Base-by-base conservation (phyloP, 495 filamentous ascomycete genomes). In the Penicillium mononematosum region DNA sequence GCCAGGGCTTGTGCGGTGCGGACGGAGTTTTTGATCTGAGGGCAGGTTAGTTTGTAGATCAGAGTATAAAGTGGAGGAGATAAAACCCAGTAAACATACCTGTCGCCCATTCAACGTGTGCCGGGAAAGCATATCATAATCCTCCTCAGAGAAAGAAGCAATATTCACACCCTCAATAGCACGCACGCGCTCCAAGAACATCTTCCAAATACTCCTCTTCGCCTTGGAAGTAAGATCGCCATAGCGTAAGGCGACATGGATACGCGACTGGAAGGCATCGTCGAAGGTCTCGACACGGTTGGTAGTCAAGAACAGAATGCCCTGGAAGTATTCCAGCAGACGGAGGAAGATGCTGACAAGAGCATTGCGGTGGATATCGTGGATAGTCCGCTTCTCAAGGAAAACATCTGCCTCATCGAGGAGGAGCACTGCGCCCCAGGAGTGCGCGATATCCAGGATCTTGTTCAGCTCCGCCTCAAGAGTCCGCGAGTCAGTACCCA, bases 21-120 rank as follows among this genome's bases (percentile, higher is more conserved):
- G 43, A 96, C 88, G 5, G 86, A 88, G 70, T 96, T 96, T 77
- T 96, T 96, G 80, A 96, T 96, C 86, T 87, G 49, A 53, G 8
- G 36, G 2, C 22, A 49, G 27, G 20, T 66, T 47, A 61, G 43
- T 45, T n/a, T 38, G 5, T n/a, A 7, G 5, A 27, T 6, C 8
- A 49, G 20, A 50, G 22, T 0, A 41, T 36, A 17, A n/a, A 38
- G 10, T 22, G 58, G 32, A 5, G 43, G 41, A 7, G 45, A n/a
- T 43, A 49, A 53, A 22, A 48, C 7, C 17, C 12, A 27, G n/a
- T 11, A 12, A 42, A 68, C 76, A 60, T 68, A 84, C 83, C 79
- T 96, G 91, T 57, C 92, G 84, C n/a, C 92, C 92, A 64, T 96
- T 96, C 52, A 96, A 72, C 41, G 85, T 85, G 64, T 88, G 83